These are phyloP conservation scores for Trametes gibbosa DNA, from an alignment of 768 basidiomycete genomes.

Conservation along the genomic window DNA sequence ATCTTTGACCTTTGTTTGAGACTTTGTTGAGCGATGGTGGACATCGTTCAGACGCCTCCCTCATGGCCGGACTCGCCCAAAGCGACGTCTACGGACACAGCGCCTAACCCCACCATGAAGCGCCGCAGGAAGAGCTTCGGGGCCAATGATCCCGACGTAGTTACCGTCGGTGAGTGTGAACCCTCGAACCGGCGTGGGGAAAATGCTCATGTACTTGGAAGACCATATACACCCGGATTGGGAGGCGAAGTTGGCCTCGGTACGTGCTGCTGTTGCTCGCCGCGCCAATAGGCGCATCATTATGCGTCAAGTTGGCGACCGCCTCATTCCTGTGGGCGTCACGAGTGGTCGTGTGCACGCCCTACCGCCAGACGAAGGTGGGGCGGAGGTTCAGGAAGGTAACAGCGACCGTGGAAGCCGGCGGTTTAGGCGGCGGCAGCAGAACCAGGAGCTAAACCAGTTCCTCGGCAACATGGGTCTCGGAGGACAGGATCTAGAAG, in stretches of 20 bases:
- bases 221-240: slow-evolving; percentile 98
- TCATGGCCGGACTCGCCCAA: slow-evolving; percentile 55
- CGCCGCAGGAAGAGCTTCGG: slow-evolving; percentile 87
- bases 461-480: slow-evolving; percentile 61
- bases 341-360: slow-evolving; percentile 83
- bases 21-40: background rate
- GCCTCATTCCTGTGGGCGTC: slow-evolving; percentile 94
- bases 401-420: slow-evolving; percentile 39
- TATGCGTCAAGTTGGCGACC: slow-evolving; percentile 97
- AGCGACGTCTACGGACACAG: slow-evolving; percentile 24
- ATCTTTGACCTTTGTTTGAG: background rate
- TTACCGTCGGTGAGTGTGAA: slow-evolving; percentile 72
- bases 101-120: slow-evolving; percentile 37
- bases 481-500: slow-evolving; percentile 88
- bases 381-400: slow-evolving; percentile 42
- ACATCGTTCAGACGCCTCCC: slow-evolving; percentile 33
- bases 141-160: slow-evolving; percentile 84
- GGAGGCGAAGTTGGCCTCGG: slow-evolving; percentile 93
- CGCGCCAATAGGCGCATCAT: slow-evolving; percentile 95
- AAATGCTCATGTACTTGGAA: slow-evolving; percentile 29
- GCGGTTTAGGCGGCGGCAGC: slow-evolving; percentile 57
- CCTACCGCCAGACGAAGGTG: slow-evolving; percentile 55
- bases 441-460: slow-evolving; percentile 61
- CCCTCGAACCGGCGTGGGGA: background rate
- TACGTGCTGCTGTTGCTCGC: slow-evolving; percentile 93